Conservation (phyloP, 805 yeast species). For the Priceomyces melissophilus region DNA sequence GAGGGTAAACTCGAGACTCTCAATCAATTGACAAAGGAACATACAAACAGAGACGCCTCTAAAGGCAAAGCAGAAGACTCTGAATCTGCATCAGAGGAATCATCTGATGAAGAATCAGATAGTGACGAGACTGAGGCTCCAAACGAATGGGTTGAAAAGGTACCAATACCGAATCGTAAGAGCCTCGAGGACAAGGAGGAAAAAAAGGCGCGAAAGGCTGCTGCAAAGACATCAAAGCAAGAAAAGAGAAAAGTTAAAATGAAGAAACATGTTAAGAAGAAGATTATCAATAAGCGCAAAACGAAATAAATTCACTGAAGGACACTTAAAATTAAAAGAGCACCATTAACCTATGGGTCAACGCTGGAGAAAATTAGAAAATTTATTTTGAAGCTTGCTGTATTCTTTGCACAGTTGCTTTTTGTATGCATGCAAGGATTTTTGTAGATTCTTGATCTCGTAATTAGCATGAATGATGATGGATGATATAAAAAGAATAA, state of each 20-base stretch:
- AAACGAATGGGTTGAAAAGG: constrained; percentile 40
- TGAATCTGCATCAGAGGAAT: constrained; percentile 27
- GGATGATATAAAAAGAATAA: no score
- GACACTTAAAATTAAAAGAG: no score
- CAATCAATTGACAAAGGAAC: constrained; percentile 51
- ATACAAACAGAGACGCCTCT: constrained; percentile 20
- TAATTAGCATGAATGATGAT: no score
- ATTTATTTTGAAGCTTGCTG: no score
- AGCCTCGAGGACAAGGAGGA: constrained; percentile 54
- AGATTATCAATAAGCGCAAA: constrained; percentile 65
- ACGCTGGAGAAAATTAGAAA: no score
- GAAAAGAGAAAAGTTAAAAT: constrained; percentile 37
- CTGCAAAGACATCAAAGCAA: constrained; percentile 28
- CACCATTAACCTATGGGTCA: no score
- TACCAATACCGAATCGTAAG: constrained; percentile 57
- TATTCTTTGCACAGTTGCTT: no score
- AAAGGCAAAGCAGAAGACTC: constrained; percentile 6
- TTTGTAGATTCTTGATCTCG: no score
- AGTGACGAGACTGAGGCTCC: constrained; percentile 34
- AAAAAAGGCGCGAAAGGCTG: constrained; percentile 42
- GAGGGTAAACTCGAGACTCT: constrained; percentile 80
- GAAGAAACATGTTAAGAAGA: constrained; percentile 32
- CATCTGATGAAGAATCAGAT: constrained; percentile 19
- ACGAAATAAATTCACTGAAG: no score
- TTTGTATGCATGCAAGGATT: no score